Percentiles rank a stretch among this genome's conserved stretches.
phyloP scores from a whole-genome alignment of 2,329 filamentous ascomycete genomes.

The Acrodontium crateriforme region DNA sequence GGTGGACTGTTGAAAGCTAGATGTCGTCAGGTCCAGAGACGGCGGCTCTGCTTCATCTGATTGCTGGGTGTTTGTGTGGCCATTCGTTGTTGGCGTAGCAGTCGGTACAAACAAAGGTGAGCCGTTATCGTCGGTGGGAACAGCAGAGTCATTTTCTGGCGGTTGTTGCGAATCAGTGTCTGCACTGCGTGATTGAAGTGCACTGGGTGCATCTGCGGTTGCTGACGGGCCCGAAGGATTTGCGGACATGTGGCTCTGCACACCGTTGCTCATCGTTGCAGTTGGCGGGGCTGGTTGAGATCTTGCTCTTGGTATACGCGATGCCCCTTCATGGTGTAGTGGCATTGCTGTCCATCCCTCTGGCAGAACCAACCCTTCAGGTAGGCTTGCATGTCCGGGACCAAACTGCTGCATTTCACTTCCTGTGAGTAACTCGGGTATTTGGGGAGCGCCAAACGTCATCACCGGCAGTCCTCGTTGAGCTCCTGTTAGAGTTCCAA shows the following conservation, averaged over 20 bases:
- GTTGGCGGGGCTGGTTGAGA: conserved; percentile 9
- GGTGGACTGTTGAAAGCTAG: too few species aligned
- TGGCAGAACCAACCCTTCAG: conserved; percentile 37
- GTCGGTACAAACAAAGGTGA: conserved; percentile 18
- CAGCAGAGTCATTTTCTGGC: conserved; percentile 2
- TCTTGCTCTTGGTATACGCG: too few species aligned
- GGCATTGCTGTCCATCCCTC: conserved; percentile 39
- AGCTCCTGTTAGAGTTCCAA: conserved; percentile 6
- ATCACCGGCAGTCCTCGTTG: conserved; percentile 7
- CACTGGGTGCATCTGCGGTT: conserved; percentile 1
- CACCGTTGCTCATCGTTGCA: not conserved
- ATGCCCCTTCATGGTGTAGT: too few species aligned
- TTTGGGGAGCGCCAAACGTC: conserved; percentile 11
- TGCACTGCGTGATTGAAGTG: too few species aligned
- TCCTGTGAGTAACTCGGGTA: conserved; percentile 9
- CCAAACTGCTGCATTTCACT: conserved; percentile 19
- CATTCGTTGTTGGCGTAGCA: conserved; percentile 1
- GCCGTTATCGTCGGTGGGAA: conserved; percentile 16
- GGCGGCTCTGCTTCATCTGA: conserved; percentile 1
- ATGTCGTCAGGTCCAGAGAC: too few species aligned
- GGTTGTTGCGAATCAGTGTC: not conserved
- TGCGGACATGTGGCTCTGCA: not conserved
- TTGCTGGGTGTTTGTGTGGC: not conserved
- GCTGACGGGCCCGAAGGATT: not conserved
- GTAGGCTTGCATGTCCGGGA: conserved; percentile 33